These are phyloP conservation scores for Penicillium malachiteum DNA, from an alignment of 495 filamentous ascomycete genomes.

Conservation along the genomic window DNA sequence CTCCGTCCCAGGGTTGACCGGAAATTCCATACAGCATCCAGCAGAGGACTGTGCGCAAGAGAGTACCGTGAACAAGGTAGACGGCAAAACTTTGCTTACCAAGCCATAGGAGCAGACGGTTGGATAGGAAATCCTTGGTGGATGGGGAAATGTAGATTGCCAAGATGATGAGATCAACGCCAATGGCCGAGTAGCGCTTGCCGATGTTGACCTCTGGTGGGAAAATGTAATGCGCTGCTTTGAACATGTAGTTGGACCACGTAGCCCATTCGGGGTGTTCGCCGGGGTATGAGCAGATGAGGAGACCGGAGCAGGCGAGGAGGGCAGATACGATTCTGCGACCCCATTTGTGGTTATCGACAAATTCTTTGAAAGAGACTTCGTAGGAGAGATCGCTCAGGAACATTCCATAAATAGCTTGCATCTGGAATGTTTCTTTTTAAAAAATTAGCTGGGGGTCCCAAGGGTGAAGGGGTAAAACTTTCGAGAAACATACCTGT, in stretches of 20 bases:
- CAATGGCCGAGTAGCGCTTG: conserved; percentile 55
- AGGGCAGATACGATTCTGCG: conserved; percentile 44
- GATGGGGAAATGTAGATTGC: conserved; percentile 58
- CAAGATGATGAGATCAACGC: conserved; percentile 56
- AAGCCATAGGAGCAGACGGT: conserved; percentile 60
- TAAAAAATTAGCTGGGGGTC: neutral
- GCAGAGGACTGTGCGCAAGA: conserved; percentile 60
- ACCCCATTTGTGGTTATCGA: conserved; percentile 45
- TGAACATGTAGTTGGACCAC: conserved; percentile 56
- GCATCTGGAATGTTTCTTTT: conserved; percentile 51
- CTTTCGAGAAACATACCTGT: conserved; percentile 20
- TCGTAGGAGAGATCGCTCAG: conserved; percentile 61
- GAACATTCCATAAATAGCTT: conserved; percentile 63
- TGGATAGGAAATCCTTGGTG: conserved; percentile 54
- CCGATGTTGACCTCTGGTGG: conserved; percentile 52
- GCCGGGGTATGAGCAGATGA: conserved; percentile 61
- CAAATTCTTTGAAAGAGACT: conserved; percentile 48
- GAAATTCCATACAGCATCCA: conserved; percentile 64
- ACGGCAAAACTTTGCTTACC: conserved; percentile 68
- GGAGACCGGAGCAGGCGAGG: conserved; percentile 50
- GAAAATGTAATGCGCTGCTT: conserved; percentile 51
- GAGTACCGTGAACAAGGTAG: conserved; percentile 64
- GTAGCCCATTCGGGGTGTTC: conserved; percentile 53
- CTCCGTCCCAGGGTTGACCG: conserved; percentile 46
- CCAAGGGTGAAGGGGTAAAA: neutral